Evolutionary conservation across 2,329 filamentous ascomycete species (phyloP), one percentile per base, ranked within the genome.

Genomic region (Pseudogymnoascus sp.): DNA sequence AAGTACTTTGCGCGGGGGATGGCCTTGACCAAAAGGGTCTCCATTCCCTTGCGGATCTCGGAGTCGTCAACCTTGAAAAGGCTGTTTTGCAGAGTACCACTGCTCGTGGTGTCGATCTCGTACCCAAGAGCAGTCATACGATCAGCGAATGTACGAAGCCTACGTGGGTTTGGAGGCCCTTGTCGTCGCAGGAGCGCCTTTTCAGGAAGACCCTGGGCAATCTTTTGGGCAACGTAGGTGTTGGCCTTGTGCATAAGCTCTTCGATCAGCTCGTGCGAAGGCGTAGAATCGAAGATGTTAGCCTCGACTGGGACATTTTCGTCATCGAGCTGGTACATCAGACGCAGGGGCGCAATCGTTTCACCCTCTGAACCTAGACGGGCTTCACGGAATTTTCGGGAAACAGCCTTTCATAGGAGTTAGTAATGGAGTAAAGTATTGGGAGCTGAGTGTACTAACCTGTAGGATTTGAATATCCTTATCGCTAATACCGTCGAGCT

Each of bases 1-100:
- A 86, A 95, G 78, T 99, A 99, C 75, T 97, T 97, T 71, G 92
- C 94, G 64, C 93, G 89, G 69, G 90, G 88, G 91, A 97, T 96
- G 37, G 91, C 87, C 79, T 99, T 99, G 74, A 96, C 81, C 34
- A 97, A 80, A 30, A 97, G 79, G 2, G 93, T 97, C 80, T 99
- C 94, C 90, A 99, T 96, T 65, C 94, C 94, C 84, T 96, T 96
- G 70, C 94, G 89, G 65, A 97, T 80, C 67, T 96, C 91, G 35
- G 84, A 76, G 73, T 99, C 91, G 54, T 96, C 87, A 41, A 99
- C 86, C 75, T 90, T 90, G 83, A 97, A 97, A 57, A 99, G 79
- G 73, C 93, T 96, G 78, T 91, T 96, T 75, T 97, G 94, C 39
- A 99, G 80, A 59, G 88, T 86, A 59, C 92, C 92, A 70, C 93